Conservation (phyloP, 2,329 filamentous ascomycete genomes). For the Hysterium pulicare region DNA sequence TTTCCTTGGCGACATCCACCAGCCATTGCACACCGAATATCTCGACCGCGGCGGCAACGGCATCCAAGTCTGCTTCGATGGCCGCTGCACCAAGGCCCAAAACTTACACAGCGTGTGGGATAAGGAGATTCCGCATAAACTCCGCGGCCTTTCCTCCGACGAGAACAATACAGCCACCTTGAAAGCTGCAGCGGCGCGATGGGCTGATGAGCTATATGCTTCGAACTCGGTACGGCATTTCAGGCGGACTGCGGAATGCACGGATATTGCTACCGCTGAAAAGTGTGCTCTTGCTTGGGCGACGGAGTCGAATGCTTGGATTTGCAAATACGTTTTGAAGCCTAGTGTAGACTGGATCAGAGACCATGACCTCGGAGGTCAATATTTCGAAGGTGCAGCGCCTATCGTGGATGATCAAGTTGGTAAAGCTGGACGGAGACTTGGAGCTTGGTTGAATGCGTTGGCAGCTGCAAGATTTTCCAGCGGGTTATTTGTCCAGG, state of each 20-base stretch:
- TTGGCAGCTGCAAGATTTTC: not conserved
- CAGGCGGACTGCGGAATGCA: not conserved
- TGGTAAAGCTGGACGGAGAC: constrained; percentile 1
- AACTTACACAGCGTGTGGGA: constrained; percentile 35
- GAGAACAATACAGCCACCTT: not conserved
- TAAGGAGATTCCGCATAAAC: constrained; percentile 1
- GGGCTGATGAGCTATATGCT: constrained; percentile 1
- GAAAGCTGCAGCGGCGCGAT: not conserved
- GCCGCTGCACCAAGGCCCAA: constrained; percentile 14
- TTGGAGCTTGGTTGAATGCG: constrained; percentile 4
- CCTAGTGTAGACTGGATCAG: constrained; percentile 24
- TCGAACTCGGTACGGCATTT: not conserved
- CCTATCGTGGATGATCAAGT: constrained; percentile 1
- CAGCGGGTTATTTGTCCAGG: not conserved
- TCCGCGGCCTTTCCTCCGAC: not conserved
- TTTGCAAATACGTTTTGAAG: constrained; percentile 34
- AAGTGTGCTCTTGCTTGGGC: constrained; percentile 32
- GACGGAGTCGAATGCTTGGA: constrained; percentile 31
- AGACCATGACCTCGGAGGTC: constrained; percentile 23
- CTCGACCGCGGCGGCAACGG: constrained; percentile 34
- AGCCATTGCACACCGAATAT: constrained; percentile 58
- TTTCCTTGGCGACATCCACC: constrained; percentile 67
- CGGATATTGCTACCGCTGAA: constrained; percentile 28
- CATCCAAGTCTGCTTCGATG: constrained; percentile 33
- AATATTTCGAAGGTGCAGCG: constrained; percentile 13